These are phyloP conservation scores for Neocucurbitaria cava DNA, from an alignment of 2,329 filamentous ascomycete genomes.

Conservation along the genomic window DNA sequence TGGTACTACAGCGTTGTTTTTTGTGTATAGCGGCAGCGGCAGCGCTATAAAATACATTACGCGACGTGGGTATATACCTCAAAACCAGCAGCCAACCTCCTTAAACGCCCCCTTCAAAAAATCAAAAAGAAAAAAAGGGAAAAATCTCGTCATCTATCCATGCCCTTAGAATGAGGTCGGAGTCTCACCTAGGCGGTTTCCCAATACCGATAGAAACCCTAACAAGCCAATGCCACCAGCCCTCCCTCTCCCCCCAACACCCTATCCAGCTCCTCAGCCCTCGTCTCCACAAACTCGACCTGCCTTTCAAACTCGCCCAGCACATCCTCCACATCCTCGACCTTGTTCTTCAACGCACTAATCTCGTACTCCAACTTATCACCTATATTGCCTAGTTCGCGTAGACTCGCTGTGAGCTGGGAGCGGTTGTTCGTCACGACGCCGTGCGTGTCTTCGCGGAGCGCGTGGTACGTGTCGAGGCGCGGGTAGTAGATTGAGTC, in stretches of 20 bases:
- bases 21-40: too few species aligned
- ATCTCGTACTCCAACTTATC: slow-evolving; percentile 95
- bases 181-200: not conserved
- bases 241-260: slow-evolving; percentile 47
- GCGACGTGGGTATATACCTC: too few species aligned
- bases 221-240: slow-evolving; percentile 43
- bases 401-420: slow-evolving; percentile 72
- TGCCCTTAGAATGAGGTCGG: too few species aligned
- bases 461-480: slow-evolving; percentile 71
- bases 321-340: slow-evolving; percentile 86
- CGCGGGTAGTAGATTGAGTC: slow-evolving; percentile 76
- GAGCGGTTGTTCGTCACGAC: slow-evolving; percentile 73
- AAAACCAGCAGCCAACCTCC: too few species aligned
- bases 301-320: slow-evolving; percentile 80
- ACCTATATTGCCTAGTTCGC: slow-evolving; percentile 79
- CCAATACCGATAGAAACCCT: not conserved
- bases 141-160: too few species aligned
- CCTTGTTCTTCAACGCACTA: slow-evolving; percentile 76
- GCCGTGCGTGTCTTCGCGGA: slow-evolving; percentile 72
- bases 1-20: too few species aligned
- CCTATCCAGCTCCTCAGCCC: slow-evolving; percentile 65
- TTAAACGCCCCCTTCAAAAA: too few species aligned
- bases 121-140: too few species aligned
- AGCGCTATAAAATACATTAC: too few species aligned
- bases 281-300: slow-evolving; percentile 52